Percentiles rank a stretch among this genome's conserved stretches.
phyloP scores from a whole-genome alignment of 202 grass and related monocot species.

The Bolboschoenoplectus hybrid region DNA sequence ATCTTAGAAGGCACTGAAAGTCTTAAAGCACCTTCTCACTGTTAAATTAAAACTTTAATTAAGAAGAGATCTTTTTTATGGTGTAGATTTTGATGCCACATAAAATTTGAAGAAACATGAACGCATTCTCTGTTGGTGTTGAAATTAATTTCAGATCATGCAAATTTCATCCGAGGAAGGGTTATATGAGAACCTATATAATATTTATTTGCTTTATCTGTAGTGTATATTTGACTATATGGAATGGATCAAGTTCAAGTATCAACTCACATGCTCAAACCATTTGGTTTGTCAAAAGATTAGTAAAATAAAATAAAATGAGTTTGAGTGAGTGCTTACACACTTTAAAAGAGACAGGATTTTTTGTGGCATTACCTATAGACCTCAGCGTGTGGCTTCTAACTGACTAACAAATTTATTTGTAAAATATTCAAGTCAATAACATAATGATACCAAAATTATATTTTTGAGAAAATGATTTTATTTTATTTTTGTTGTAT shows the following conservation, averaged over 20 bases:
- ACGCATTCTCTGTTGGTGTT: too few species aligned
- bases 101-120: background rate
- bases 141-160: background rate
- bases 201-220: constrained; percentile 10
- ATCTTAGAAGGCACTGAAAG: background rate
- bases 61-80: too few species aligned
- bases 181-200: background rate
- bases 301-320: background rate
- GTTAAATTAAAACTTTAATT: too few species aligned
- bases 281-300: background rate
- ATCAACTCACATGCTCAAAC: background rate
- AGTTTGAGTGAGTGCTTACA: background rate
- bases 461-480: background rate
- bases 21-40: background rate
- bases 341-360: background rate
- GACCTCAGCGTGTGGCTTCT: background rate
- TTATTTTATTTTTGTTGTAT: background rate
- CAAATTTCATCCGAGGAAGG: background rate
- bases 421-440: background rate
- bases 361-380: background rate
- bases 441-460: background rate
- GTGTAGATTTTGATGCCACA: background rate
- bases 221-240: constrained; percentile 15
- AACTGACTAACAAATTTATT: background rate
- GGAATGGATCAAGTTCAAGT: background rate